A percentile compares a stretch with the other conserved stretches of the same genome.
phyloP scores from a whole-genome alignment of 371 early-diverging fungal species.

The Haplosporangium sp. region DNA sequence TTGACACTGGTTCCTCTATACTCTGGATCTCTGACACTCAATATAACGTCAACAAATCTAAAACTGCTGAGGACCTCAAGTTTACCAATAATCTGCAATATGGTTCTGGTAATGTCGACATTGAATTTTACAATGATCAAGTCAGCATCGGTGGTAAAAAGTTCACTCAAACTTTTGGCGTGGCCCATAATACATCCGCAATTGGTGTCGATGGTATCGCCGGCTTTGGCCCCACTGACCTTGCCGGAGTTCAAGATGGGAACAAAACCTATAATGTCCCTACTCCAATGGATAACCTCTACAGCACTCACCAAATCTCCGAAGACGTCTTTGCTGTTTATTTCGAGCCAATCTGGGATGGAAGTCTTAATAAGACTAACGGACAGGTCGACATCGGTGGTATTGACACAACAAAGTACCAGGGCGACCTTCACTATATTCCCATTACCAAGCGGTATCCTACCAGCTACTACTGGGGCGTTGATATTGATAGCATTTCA shows the following conservation, averaged over 20 bases:
- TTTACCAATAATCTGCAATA: constrained; percentile 80
- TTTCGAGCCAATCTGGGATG: constrained; percentile 77
- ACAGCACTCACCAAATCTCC: constrained; percentile 65
- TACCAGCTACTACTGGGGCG: constrained; percentile 25
- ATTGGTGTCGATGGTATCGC: constrained; percentile 6
- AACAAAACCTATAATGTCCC: constrained; percentile 77
- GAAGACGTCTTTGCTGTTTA: constrained; percentile 82
- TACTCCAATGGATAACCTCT: constrained; percentile 93
- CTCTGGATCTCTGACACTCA: constrained; percentile 13
- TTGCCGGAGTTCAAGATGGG: constrained; percentile 61
- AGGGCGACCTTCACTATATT: constrained; percentile 61
- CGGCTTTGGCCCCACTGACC: constrained; percentile 19
- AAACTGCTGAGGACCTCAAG: constrained; percentile 92
- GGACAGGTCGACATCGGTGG: constrained; percentile 72
- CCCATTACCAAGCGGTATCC: constrained; percentile 75
- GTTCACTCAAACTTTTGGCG: constrained; percentile 60
- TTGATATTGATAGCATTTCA: constrained; percentile 12
- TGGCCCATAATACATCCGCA: constrained; percentile 69
- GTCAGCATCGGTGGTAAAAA: constrained; percentile 91
- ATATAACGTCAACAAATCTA: constrained; percentile 32
- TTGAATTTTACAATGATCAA: constrained; percentile 86
- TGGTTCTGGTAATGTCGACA: constrained; percentile 77
- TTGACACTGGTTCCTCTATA: constrained; percentile 25
- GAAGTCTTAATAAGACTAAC: constrained; percentile 60
- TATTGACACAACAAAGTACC: constrained; percentile 61